Base-by-base conservation (phyloP, 2,329 filamentous ascomycete genomes). In the Colletotrichum higginsianum region DNA sequence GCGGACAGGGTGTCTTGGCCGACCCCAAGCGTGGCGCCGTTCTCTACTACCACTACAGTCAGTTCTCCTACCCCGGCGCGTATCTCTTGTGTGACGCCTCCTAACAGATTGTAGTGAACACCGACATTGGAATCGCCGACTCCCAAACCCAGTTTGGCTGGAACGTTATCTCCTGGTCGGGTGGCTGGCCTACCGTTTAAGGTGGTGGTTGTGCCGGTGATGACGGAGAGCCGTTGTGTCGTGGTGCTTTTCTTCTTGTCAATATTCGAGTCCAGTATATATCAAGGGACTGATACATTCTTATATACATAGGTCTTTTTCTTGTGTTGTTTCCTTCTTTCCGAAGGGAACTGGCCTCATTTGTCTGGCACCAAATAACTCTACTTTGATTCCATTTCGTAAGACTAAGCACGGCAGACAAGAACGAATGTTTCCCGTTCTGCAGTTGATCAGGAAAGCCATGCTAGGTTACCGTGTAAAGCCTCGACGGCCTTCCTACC, bases 1-100 rank as follows among this genome's bases (percentile, higher is more conserved):
- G 91, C 72, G 90, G 90, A 47, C 90, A 93, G 78, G 81, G 81
- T 7, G 79, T 83, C 13, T 80, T 80, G 47, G 69, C 78, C 35
- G 80, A 82, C 56, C 80, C 76, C 46, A 76, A 74, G 2, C 67
- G 77, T 52, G 77, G 77, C 21, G 38, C 60, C 55, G 66, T 92
- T 3, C 82, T 92, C 16, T 83, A 82, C 71, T 82, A 83, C 67
- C 80, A 82, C 61, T 82, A 82, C 40, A 46, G 66, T 68, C 16
- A 63, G 58, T 50, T 7, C 4, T 12, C 44, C 6, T 35, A 9
- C 3, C 8, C n/a, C 6, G 35, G 21, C 8, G 4, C 30, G 30
- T 8, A 7, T 47, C 12, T 18, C 57, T 35, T 60, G 18, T 9
- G 30, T 18, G 11, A 3, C n/a, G 35, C 42, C 52, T 35, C 15